Conservation (phyloP, 2,329 filamentous ascomycete genomes). For the Madurella mycetomatis region DNA sequence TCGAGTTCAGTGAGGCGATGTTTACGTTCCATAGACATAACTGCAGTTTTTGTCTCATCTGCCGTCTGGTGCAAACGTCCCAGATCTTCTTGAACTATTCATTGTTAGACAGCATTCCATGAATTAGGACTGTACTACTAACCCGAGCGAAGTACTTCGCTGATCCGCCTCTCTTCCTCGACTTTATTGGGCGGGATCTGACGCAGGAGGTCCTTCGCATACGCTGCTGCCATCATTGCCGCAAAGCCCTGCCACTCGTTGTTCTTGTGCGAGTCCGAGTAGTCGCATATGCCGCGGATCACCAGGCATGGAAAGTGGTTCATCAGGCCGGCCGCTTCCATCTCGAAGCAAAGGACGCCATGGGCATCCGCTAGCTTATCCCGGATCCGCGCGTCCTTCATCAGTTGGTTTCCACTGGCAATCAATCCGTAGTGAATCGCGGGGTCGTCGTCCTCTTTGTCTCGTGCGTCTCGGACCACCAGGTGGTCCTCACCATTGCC, state of each 20-base stretch:
- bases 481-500: neutral
- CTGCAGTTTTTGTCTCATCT: no score
- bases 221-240: constrained; percentile 30
- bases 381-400: constrained; percentile 8
- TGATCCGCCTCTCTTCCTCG: no score
- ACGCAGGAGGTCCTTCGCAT: constrained; percentile 22
- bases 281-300: constrained; percentile 35
- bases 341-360: constrained; percentile 26
- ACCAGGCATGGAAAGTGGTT: constrained; percentile 30
- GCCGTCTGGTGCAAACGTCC: no score
- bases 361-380: constrained; percentile 1
- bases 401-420: constrained; percentile 14
- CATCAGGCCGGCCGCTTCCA: constrained; percentile 31
- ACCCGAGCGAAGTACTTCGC: no score
- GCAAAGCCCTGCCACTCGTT: constrained; percentile 31
- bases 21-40: no score
- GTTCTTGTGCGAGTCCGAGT: constrained; percentile 33
- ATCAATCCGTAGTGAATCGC: constrained; percentile 16
- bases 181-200: no score
- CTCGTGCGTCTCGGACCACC: neutral
- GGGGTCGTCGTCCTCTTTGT: neutral
- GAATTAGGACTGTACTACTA: no score
- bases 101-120: no score
- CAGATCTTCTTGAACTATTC: no score
- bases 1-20: no score